phyloP scores from a whole-genome alignment of 2,329 filamentous ascomycete species.

The Penicillium sp. region DNA sequence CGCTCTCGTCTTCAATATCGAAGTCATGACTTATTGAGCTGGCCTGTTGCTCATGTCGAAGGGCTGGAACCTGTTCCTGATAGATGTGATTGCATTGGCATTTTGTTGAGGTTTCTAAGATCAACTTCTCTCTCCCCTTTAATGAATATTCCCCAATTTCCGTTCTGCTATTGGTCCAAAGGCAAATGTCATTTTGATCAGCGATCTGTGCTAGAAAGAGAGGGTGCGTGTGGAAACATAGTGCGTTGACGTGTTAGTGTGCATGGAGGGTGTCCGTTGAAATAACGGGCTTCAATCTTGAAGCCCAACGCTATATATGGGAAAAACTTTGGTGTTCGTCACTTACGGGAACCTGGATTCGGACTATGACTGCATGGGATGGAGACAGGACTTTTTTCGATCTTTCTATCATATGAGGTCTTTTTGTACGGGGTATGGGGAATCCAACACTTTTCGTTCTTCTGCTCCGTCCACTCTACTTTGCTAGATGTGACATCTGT shows the following conservation, averaged over 20 bases:
- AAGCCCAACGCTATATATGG: conserved; percentile 26
- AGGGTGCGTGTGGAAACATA: conserved; percentile 1
- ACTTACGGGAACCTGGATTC: conserved; percentile 17
- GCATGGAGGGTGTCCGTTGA: conserved; percentile 5
- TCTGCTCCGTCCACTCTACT: background rate
- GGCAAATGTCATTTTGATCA: conserved; percentile 28
- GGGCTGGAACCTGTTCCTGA: background rate
- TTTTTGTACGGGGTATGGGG: conserved; percentile 18
- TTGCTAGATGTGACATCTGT: background rate
- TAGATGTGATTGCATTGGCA: conserved; percentile 12
- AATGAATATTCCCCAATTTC: conserved; percentile 28
- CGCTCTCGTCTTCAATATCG: background rate
- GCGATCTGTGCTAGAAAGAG: conserved; percentile 23
- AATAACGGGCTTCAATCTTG: conserved; percentile 10
- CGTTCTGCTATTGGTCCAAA: conserved; percentile 19
- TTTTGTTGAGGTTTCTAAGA: conserved; percentile 12
- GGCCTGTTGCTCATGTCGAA: background rate
- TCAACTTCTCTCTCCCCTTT: conserved; percentile 20
- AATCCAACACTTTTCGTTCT: conserved; percentile 12
- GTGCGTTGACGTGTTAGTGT: background rate
- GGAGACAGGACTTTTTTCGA: conserved; percentile 15
- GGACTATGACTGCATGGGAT: conserved; percentile 24
- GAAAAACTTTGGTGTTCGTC: conserved; percentile 14
- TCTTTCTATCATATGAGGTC: conserved; percentile 18
- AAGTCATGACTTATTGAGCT: conserved; percentile 3